phyloP scores from a whole-genome alignment of 768 basidiomycete species.

The Boletellus emodensis region DNA sequence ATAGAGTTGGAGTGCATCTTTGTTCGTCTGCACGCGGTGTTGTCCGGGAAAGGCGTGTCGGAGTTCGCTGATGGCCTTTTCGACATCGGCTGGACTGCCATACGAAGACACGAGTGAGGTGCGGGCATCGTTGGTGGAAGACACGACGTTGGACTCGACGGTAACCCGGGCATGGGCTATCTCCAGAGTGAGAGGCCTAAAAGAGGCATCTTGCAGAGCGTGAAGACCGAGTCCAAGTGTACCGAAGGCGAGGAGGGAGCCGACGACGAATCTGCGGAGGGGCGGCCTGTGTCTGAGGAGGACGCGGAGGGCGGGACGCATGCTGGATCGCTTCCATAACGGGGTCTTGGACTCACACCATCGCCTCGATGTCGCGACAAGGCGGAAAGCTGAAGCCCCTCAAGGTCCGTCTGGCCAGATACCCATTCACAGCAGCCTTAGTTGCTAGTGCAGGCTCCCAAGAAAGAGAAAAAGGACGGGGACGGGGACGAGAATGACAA shows the following conservation, averaged over 20 bases:
- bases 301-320: neutral
- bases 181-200: slow-evolving; percentile 3
- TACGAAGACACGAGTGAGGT: slow-evolving; percentile 28
- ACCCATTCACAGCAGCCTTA: neutral
- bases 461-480: slow-evolving; percentile 75
- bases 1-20: slow-evolving; percentile 46
- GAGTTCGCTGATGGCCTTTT: slow-evolving; percentile 53
- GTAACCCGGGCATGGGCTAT: neutral
- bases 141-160: neutral
- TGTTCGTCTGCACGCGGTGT: slow-evolving; percentile 49
- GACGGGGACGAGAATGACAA: slow-evolving; percentile 66
- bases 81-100: slow-evolving; percentile 44
- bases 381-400: slow-evolving; percentile 86
- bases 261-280: slow-evolving; percentile 12
- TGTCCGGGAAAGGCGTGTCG: slow-evolving; percentile 41
- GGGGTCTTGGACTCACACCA: neutral
- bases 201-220: slow-evolving; percentile 2
- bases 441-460: slow-evolving; percentile 56
- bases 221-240: slow-evolving; percentile 18
- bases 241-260: slow-evolving; percentile 20
- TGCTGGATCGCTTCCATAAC: neutral
- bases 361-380: slow-evolving; percentile 47
- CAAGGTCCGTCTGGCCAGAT: slow-evolving; percentile 46
- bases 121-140: neutral
- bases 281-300: slow-evolving; percentile 1